Base-by-base conservation (phyloP, 805 yeast species). In the Teunomyces aglyptinius region DNA sequence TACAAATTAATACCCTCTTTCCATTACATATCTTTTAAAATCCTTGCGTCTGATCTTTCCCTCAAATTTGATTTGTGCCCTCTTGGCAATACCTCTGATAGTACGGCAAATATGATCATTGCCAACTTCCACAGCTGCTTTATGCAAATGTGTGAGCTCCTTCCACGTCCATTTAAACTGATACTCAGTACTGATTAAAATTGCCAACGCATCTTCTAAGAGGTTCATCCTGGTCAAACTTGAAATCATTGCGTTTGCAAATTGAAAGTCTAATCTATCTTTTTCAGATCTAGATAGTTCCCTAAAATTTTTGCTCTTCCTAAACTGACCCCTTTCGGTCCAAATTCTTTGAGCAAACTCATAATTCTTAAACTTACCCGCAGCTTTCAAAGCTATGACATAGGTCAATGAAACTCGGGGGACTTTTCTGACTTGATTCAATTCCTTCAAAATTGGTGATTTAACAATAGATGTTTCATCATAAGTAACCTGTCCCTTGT, bases 251-350 rank as follows among this genome's bases (percentile, higher is more conserved):
- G 80, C 71, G 20, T 78, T 64, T 1, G 97, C 96, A 73, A 90
- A 89, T 48, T 68, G 73, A 60, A 82, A 82, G 57, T 85, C 92
- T 3, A 72, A 62, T 3, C 61, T 58, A 36, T 76, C 75, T 52
- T 77, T 80, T 24, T 54, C 60, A 0, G 47, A 44, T 7, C 66
- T 55, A 0, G 70, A 42, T 13, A 81, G 57, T 0, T 47, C 31
- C 43, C 71, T 77, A 70, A 86, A 90, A 2, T 53, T 51, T 0
- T 40, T 19, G 0, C 86, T 73, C 48, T 79, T 80, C 43, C 97
- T 72, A 65, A 76, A 89, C 18, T 61, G 50, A 2, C 97, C 97
- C 56, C 97, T 78, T 57, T 87, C 96, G 2, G 67, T 63, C 96
- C 96, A 90, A 1, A 87, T 70, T 20, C 66, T 63, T 46, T 81